Conservation (phyloP, 2,329 filamentous ascomycete genomes). For the Truncatella angustata region DNA sequence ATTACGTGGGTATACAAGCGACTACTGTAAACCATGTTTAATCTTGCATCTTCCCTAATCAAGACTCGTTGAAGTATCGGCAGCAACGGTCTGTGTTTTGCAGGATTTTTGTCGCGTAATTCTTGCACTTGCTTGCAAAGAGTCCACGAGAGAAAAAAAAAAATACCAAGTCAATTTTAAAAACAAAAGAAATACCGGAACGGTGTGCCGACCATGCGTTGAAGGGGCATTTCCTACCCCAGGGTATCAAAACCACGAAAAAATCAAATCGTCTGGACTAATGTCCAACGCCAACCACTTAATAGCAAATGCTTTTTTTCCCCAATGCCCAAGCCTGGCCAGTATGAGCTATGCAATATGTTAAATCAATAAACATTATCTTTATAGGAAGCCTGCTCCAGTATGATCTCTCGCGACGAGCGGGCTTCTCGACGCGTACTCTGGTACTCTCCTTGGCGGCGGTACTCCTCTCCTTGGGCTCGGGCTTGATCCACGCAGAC, state of each 20-base stretch:
- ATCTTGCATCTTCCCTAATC: no score
- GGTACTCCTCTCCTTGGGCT: neutral
- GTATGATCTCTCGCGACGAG: constrained; percentile 1
- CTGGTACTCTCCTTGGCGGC: neutral
- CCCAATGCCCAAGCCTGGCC: neutral
- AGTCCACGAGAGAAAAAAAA: neutral
- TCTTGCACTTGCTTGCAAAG: no score
- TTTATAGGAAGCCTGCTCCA: constrained; percentile 6
- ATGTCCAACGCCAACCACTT: no score
- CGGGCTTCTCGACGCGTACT: constrained; percentile 2
- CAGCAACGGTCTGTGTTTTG: no score
- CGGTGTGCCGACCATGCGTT: neutral
- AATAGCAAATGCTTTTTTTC: neutral
- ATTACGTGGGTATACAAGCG: no score
- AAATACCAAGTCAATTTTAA: neutral
- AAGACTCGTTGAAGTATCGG: no score
- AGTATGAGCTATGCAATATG: no score
- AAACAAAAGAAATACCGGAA: neutral
- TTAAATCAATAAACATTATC: neutral
- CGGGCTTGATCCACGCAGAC: neutral
- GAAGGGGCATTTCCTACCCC: neutral
- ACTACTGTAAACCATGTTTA: no score
- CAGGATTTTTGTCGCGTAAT: no score
- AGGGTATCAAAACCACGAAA: neutral
- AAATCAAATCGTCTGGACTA: no score